Evolutionary conservation across 2,329 filamentous ascomycete species (phyloP).

Genomic region (Diaporthe nobilis): DNA sequence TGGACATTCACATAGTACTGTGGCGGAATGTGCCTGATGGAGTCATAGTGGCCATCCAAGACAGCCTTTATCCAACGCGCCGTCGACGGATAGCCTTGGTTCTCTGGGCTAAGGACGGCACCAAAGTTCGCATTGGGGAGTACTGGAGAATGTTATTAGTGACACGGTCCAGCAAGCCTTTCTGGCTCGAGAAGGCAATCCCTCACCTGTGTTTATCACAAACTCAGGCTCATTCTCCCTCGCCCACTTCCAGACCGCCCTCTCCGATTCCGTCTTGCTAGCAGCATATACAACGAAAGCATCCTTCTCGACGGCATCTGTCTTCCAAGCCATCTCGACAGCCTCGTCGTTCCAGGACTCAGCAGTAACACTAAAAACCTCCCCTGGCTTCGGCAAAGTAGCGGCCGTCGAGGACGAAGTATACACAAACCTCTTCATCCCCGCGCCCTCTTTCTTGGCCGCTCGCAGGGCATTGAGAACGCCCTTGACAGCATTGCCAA

Average conservation of each 20-base stretch:
- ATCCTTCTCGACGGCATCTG: neutral
- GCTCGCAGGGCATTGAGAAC: conserved; percentile 16
- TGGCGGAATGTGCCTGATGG: conserved; percentile 45
- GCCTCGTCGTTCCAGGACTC: conserved; percentile 50
- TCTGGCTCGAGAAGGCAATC: neutral
- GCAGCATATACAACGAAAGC: conserved; percentile 21
- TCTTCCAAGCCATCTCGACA: conserved; percentile 7
- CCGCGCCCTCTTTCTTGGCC: neutral
- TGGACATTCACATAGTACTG: conserved; percentile 62
- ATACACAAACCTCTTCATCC: conserved; percentile 30
- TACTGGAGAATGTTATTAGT: neutral
- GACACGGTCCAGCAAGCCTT: neutral
- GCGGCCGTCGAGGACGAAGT: conserved; percentile 24
- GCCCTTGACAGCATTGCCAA: conserved; percentile 6
- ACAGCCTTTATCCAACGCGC: neutral
- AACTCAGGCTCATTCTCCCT: conserved; percentile 20
- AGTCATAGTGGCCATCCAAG: conserved; percentile 12
- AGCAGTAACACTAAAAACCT: conserved; percentile 54
- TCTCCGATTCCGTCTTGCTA: conserved; percentile 29
- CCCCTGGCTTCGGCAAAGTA: neutral
- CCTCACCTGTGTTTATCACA: conserved; percentile 43
- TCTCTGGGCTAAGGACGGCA: conserved; percentile 12
- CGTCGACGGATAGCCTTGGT: conserved; percentile 30
- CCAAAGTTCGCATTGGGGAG: conserved; percentile 22
- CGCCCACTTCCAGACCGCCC: conserved; percentile 21